Base-by-base conservation (phyloP, 2,329 filamentous ascomycete genomes). In the Fusarium mangiferae region DNA sequence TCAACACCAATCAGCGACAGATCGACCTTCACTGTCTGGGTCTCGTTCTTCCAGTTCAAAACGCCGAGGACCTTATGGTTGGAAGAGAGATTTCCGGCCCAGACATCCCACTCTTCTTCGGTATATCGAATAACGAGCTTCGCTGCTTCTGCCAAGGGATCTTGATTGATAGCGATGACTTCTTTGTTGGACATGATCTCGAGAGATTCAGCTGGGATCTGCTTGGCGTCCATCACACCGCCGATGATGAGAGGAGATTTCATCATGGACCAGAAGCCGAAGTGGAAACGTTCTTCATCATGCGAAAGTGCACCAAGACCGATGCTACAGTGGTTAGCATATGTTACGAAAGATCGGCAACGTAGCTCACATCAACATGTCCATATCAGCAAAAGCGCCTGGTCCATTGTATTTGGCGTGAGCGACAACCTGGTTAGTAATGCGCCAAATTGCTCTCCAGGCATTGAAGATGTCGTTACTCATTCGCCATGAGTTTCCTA, bases 161-260 rank as follows among this genome's bases (percentile, higher is more conserved):
- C 89, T 72, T 91, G 89, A 73, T 90, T 90, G 75, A 89, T 87
- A 0, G 85, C 85, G 30, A 91, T 87, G 28, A 89, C 84, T 62
- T 89, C 88, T 33, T 83, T 81, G 78, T 90, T 90, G 3, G 81
- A 81, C 52, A 88, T 77, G 22, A 87, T 80, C 11, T 79, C 78
- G 20, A 88, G 75, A 0, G 86, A 87, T 2, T 79, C 77, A 0
- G 78, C 63, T 3, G 82, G 81, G 0, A 86, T 84, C 7, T 83
- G 63, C 0, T 76, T 75, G 17, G 81, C 77, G 33, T 84, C 82
- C 54, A 87, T 78, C 0, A 82, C 84, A 3, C 82, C 84, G 0
- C 87, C 87, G 28, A 88, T 86, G 7, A 83, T 81, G 12, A 89
- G 80, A 0, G 86, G 86, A 3, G 85, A 87, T 74, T 89, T 88